Percentiles rank a stretch among this genome's conserved stretches.
phyloP scores from a whole-genome alignment of 208 protist genomes.

The Angomonas deanei region DNA sequence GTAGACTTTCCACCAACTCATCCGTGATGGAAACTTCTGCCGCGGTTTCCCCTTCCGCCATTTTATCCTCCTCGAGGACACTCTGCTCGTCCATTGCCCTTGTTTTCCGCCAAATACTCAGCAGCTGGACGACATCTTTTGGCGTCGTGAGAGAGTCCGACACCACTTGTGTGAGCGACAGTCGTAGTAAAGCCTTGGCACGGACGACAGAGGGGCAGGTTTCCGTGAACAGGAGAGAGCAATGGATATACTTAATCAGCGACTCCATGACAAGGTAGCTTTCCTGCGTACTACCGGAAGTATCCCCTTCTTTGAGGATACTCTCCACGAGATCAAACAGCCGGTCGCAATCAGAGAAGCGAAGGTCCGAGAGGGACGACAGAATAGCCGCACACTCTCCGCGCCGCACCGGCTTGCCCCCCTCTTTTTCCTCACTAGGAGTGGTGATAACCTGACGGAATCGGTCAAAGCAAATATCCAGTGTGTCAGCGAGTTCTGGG shows the following conservation, averaged over 20 bases:
- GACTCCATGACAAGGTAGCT: background rate
- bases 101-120: background rate
- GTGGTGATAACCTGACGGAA: background rate
- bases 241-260: background rate
- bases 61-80: background rate
- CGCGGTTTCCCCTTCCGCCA: background rate
- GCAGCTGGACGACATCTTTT: conserved; percentile 6
- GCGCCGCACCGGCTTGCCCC: background rate
- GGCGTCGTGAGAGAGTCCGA: background rate
- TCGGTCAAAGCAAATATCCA: conserved; percentile 1
- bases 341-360: background rate
- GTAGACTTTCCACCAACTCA: background rate
- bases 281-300: background rate
- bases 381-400: background rate
- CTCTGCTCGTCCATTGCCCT: background rate
- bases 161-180: background rate
- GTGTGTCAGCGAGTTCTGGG: background rate
- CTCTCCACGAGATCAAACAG: conserved; percentile 2
- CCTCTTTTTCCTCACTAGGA: background rate
- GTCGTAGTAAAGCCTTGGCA: background rate
- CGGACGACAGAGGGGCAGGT: background rate
- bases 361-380: background rate
- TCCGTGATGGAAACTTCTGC: background rate
- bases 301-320: background rate
- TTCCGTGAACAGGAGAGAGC: background rate